Percentiles rank a stretch among this genome's conserved stretches.
phyloP scores from a whole-genome alignment of 2,329 filamentous ascomycete genomes.

The Onygena corvina region DNA sequence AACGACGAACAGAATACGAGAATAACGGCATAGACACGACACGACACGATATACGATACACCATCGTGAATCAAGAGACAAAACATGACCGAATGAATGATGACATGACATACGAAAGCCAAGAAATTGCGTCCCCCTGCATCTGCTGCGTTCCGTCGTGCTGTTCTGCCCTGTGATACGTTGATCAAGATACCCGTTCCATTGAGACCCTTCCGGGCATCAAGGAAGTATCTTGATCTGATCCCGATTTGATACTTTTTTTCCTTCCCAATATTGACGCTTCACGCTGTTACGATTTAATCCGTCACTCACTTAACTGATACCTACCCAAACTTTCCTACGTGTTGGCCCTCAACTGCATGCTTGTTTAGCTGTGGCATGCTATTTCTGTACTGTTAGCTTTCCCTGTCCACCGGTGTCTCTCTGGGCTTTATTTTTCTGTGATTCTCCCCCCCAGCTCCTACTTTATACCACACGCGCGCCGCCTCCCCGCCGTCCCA shows the following conservation, averaged over 20 bases:
- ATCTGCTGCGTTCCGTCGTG: no score
- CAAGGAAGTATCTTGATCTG: no score
- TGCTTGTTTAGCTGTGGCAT: not conserved
- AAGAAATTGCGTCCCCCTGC: not conserved
- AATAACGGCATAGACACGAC: no score
- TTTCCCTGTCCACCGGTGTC: not conserved
- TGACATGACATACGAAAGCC: not conserved
- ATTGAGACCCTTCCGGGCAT: no score
- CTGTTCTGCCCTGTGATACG: no score
- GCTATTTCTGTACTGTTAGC: slow-evolving; percentile 3
- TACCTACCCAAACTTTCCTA: not conserved
- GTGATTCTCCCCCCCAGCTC: no score
- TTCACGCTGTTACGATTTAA: not conserved
- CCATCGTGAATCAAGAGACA: no score
- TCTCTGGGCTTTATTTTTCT: not conserved
- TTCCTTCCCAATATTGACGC: not conserved
- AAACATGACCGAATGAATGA: not conserved
- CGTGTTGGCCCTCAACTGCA: not conserved
- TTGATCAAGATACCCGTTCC: not conserved
- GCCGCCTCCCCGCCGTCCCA: not conserved
- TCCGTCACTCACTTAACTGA: slow-evolving; percentile 4
- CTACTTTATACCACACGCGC: not conserved
- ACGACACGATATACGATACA: no score
- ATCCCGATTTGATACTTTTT: not conserved
- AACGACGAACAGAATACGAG: not conserved